These are phyloP conservation scores for Ustilago nuda DNA, from an alignment of 1,284 basidiomycete species.

Conservation along the genomic window DNA sequence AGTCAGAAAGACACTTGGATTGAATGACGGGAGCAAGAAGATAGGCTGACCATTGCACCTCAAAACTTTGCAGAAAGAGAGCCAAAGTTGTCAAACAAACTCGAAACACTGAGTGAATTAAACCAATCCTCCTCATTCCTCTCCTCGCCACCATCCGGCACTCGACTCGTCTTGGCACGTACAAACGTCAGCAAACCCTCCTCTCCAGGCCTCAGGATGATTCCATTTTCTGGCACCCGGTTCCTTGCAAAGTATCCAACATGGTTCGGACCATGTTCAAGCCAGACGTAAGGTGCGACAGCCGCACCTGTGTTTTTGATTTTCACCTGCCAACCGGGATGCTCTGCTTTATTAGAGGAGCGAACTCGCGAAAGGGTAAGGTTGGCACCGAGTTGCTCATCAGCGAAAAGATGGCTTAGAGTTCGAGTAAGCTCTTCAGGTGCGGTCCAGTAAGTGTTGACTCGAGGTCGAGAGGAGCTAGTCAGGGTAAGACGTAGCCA, in stretches of 20 bases:
- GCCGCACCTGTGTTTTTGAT: conserved; percentile 21
- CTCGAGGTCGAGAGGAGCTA: not conserved
- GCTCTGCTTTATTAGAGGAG: no score
- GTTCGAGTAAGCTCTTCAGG: conserved; percentile 1
- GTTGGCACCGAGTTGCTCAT: not conserved
- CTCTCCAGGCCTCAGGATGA: conserved; percentile 32
- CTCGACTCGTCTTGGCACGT: not conserved
- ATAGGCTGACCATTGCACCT: not conserved
- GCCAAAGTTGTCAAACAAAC: conserved; percentile 23
- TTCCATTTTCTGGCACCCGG: conserved; percentile 19
- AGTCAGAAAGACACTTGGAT: not conserved
- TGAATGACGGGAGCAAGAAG: not conserved
- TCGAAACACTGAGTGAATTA: not conserved
- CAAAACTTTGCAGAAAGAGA: not conserved
- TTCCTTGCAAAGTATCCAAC: conserved; percentile 72
- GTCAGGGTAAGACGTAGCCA: conserved; percentile 16
- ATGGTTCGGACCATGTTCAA: conserved; percentile 75
- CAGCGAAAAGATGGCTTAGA: not conserved
- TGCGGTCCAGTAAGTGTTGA: conserved; percentile 10
- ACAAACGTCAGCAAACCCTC: conserved; percentile 8
- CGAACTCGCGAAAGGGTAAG: not conserved
- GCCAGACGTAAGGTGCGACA: conserved; percentile 71
- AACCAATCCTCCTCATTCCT: conserved; percentile 4
- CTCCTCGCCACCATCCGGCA: not conserved
- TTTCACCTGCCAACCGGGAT: not conserved